Evolutionary conservation across 495 filamentous ascomycete genomes (phyloP), one percentile per base, ranked within the genome.

Genomic region (Trichoderma asperelloides): DNA sequence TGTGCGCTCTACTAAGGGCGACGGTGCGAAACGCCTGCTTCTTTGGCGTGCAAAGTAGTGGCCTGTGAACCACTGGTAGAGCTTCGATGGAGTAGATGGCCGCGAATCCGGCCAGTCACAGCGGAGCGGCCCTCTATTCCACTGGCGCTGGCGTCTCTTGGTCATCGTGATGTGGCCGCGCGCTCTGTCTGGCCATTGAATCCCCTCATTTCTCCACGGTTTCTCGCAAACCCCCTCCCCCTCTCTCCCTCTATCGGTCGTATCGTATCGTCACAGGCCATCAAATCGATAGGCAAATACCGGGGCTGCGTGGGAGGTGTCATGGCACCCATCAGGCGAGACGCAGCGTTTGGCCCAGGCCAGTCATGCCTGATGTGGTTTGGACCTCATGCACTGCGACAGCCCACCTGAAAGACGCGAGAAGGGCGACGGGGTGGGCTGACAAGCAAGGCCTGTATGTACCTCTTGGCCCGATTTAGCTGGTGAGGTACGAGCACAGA

Each of bases 351-450:
- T 60, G 55, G 55, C 27, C 55, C 27, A 25, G 55, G 23, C 55
- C 55, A 60, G 25, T 30, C 55, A 60, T 60, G 55, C 55, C 27
- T 60, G 23, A 60, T 60, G 55, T 60, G 55, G 55, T 60, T 37
- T 60, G 55, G 55, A 60, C 27, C 55, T 60, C 23, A 11, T 11
- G 25, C 55, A 60, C 49, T 55, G n/a, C 49, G 49, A 55, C 49
- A 60, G 55, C 55, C 55, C 55, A 60, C 55, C 55, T 30, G 55
- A 30, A 28, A 30, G 43, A n/a, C 13, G n/a, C 13, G n/a, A 27
- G 27, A 60, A 28, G 23, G 11, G 55, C 55, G n/a, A n/a, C 43
- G 27, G n/a, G 51, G 27, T 30, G 27, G 55, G 55, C 55, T 60
- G 55, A 60, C 55, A 60, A 8, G 33, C 9, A 7, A 37, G 33